Base-by-base conservation (phyloP, 495 filamentous ascomycete genomes). In the Talaromyces stipitatus region DNA sequence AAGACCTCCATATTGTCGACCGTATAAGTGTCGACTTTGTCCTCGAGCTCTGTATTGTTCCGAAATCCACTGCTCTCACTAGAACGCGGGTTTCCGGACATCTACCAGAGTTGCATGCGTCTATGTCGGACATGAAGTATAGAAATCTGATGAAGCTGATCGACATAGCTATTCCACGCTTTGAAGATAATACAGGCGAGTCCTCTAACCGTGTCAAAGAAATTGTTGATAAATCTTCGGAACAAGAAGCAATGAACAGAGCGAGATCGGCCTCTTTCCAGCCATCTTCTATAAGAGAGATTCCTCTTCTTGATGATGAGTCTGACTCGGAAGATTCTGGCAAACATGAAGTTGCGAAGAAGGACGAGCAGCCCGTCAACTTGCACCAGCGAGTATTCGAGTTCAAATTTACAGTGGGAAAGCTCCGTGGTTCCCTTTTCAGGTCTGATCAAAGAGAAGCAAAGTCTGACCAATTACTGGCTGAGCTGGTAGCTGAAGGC, bases 21-120 rank as follows among this genome's bases (percentile, higher is more conserved):
- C 85, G 90, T 55, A 97, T 97, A 75, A 98, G 95, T 62, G 88
- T 98, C 62, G 89, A 97, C 66, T 96, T 98, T 65, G 85, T 87
- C 14, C 78, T 98, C 26, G 90, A 95, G 66, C 85, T 86, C 50
- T 97, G 90, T 7, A 98, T 98, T 61, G 78, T 98, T 11, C 95
- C 94, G 1, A 96, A 96, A 68, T 88, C 89, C 23, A 87, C 91
- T 0, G 92, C 96, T 62, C 79, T 98, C n/a, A 92, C 94, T 3
- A 92, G 91, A 66, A 86, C 97, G 52, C 85, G 86, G 28, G 83
- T 98, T 36, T 94, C 90, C 1, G 94, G 94, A 2, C 90, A 95
- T 65, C 79, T 98, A 27, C 92, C 94, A 2, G 86, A 97, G 14
- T 78, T 98, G 10, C 94, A 95, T 71, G 94, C 89, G 27, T 91